These are phyloP conservation scores for Aechmea fasciata DNA, from an alignment of 176 grass and related monocot species.

Conservation along the genomic window DNA sequence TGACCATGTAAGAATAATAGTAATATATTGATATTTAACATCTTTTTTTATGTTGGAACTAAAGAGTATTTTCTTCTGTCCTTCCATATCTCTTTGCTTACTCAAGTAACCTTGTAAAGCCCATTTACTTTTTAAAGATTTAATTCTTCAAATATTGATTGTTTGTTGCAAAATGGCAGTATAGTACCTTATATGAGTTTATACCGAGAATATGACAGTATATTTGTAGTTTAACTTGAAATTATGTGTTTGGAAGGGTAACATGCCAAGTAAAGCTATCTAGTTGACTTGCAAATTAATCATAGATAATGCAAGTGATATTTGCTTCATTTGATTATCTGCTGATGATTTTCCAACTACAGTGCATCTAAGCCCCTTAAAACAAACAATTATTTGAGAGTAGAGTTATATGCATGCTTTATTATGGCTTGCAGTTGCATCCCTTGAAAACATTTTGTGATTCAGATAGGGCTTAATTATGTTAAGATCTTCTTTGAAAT, in stretches of 20 bases:
- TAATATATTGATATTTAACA: conserved; percentile 6
- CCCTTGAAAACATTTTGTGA: not conserved
- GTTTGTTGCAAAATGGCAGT: not conserved
- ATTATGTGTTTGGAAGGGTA: too few relatives aligned
- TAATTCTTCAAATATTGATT: not conserved
- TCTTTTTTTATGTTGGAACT: conserved; percentile 2
- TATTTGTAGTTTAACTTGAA: not conserved
- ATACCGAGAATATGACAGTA: not conserved
- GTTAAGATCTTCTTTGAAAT: not conserved
- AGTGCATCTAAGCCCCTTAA: not conserved
- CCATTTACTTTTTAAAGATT: too few relatives aligned
- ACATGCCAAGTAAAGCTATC: too few relatives aligned
- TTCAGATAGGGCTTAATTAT: not conserved
- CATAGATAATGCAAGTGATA: too few relatives aligned
- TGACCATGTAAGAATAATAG: conserved; percentile 59
- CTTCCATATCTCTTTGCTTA: conserved; percentile 9
- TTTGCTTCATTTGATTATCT: too few relatives aligned
- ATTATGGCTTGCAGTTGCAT: too few relatives aligned
- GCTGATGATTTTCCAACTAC: too few relatives aligned
- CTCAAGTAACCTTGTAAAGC: not conserved
- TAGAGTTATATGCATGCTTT: too few relatives aligned
- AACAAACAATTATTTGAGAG: conserved; percentile 9
- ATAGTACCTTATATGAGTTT: not conserved
- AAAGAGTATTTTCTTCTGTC: not conserved
- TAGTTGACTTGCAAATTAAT: too few relatives aligned